phyloP scores from a whole-genome alignment of 23 red algal genomes.

The Gracilaria domingensis region DNA sequence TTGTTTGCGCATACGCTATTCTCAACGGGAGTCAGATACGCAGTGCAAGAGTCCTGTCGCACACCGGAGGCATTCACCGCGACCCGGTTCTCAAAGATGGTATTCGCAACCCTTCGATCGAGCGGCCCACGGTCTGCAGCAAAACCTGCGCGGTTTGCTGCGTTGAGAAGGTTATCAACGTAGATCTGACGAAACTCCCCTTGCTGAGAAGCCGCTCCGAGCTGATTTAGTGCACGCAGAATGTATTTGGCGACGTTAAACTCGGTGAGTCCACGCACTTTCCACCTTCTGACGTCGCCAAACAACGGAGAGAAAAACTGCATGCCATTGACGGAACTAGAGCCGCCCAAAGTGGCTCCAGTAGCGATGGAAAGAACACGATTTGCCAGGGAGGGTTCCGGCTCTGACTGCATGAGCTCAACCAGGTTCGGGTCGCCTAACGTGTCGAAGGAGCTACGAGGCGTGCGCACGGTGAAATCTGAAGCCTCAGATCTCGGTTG shows the following conservation, averaged over 20 bases:
- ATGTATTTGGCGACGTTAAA: background rate
- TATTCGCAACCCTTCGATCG: background rate
- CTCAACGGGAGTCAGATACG: conserved; percentile 8
- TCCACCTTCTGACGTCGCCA: background rate
- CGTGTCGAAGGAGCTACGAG: background rate
- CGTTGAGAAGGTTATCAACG: conserved; percentile 14
- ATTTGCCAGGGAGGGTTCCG: background rate
- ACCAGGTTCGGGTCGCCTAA: conserved; percentile 5
- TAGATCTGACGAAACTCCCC: conserved; percentile 12
- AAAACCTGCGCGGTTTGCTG: conserved; percentile 29
- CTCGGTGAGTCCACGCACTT: background rate
- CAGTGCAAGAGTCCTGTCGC: conserved; percentile 33
- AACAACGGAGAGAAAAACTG: conserved; percentile 25
- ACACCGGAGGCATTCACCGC: background rate
- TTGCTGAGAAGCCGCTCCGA: background rate
- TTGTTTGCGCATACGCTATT: background rate
- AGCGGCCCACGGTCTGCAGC: background rate
- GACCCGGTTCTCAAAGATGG: background rate
- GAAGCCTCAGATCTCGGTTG: background rate
- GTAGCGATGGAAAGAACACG: background rate
- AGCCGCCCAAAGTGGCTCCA: conserved; percentile 50
- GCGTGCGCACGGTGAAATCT: background rate
- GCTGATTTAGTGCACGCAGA: background rate
- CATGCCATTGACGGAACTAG: conserved; percentile 44
- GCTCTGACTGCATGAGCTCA: background rate